Conservation (phyloP, 1,139 yeast species). For the Saccharomyces hybrid region DNA sequence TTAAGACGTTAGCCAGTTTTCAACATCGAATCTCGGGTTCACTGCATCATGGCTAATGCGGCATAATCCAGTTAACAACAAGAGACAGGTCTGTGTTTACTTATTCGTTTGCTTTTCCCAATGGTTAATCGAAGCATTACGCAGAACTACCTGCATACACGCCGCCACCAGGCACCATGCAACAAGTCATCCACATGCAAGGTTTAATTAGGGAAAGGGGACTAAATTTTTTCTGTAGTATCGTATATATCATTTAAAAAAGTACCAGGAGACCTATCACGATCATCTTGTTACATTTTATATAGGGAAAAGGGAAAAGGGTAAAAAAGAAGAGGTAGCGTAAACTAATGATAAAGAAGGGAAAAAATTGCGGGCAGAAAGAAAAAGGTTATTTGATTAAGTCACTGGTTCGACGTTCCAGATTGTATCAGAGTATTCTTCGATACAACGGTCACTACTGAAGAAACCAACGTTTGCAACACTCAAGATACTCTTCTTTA, state of each 20-base stretch:
- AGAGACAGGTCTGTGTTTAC: too few species aligned
- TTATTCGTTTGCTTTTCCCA: neutral
- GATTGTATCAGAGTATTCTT: slow-evolving; percentile 85
- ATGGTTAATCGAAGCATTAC: neutral
- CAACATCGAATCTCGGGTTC: neutral
- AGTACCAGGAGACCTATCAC: neutral
- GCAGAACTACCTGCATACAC: too few species aligned
- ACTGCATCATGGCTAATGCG: neutral
- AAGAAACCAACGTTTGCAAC: slow-evolving; percentile 95
- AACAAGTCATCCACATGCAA: too few species aligned
- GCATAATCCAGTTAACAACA: too few species aligned
- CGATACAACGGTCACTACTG: slow-evolving; percentile 82
- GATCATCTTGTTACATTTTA: neutral
- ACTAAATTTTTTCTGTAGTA: neutral
- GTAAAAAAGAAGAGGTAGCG: neutral
- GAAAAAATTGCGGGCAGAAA: neutral
- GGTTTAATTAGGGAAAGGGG: neutral
- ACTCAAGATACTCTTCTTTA: slow-evolving; percentile 61
- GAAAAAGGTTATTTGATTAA: neutral
- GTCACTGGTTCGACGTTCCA: slow-evolving; percentile 83
- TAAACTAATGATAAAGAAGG: neutral
- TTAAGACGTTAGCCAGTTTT: neutral
- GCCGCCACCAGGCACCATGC: too few species aligned
- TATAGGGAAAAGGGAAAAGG: neutral
- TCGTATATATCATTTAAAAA: neutral